These are phyloP conservation scores for Tuber microsphaerosporum DNA, from an alignment of 495 filamentous ascomycete genomes.

Conservation along the genomic window DNA sequence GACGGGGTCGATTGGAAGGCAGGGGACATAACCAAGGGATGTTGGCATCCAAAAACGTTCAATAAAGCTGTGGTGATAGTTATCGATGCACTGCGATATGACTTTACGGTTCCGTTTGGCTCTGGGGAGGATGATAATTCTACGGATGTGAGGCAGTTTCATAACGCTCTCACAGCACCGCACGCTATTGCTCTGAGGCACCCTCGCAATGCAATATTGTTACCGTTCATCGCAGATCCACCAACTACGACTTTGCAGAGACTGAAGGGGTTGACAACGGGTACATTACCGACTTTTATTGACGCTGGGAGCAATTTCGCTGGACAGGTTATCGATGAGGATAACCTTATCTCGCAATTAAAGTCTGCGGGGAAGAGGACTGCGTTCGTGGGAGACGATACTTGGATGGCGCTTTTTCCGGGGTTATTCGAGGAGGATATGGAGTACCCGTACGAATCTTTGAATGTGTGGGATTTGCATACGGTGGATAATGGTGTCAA, in stretches of 20 bases:
- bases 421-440: constrained; percentile 80
- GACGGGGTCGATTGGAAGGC: constrained; percentile 23
- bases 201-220: constrained; percentile 76
- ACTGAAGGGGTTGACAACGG: constrained; percentile 89
- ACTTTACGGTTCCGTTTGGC: constrained; percentile 79
- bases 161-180: constrained; percentile 78
- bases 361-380: constrained; percentile 71
- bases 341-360: constrained; percentile 83
- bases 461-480: constrained; percentile 97
- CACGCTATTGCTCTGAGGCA: constrained; percentile 67
- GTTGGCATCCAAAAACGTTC: constrained; percentile 93
- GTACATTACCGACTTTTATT: constrained; percentile 88
- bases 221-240: constrained; percentile 95
- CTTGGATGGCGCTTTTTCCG: constrained; percentile 88
- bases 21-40: constrained; percentile 55
- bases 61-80: constrained; percentile 84
- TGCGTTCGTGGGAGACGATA: constrained; percentile 92
- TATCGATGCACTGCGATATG: constrained; percentile 90
- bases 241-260: constrained; percentile 88
- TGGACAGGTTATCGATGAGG: constrained; percentile 93
- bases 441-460: constrained; percentile 82
- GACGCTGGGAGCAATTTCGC: constrained; percentile 93
- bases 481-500: constrained; percentile 96
- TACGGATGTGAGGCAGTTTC: constrained; percentile 60
- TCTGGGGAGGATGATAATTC: constrained; percentile 46